Percentiles rank a stretch among this genome's conserved stretches.
These are phyloP conservation scores for Gryganskiella cystojenkinii DNA, from an alignment of 192 early-diverging fungal genomes.

Conservation along the genomic window DNA sequence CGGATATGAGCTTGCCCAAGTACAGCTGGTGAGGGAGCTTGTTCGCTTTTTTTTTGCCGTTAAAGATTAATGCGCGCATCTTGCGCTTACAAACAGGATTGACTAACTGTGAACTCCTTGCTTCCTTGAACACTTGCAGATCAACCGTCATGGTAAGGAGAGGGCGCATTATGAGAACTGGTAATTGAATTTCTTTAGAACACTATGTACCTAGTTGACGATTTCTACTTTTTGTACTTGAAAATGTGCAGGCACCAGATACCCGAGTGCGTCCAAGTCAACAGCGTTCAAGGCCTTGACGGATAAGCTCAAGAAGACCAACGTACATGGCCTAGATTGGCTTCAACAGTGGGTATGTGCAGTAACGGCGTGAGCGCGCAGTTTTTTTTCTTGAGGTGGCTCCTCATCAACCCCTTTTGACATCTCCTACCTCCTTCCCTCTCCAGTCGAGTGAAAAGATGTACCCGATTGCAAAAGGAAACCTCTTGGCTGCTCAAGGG, in stretches of 20 bases:
- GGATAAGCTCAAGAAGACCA: background rate
- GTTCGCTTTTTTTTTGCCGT: too few relatives aligned
- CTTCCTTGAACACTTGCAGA: background rate
- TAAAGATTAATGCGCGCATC: too few relatives aligned
- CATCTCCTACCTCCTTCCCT: background rate
- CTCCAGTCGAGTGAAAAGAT: background rate
- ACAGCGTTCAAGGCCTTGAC: background rate
- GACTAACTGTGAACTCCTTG: background rate
- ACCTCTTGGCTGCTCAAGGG: slow-evolving; percentile 11
- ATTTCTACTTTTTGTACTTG: too few relatives aligned
- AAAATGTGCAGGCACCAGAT: too few relatives aligned
- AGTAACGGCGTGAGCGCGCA: too few relatives aligned
- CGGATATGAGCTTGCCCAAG: slow-evolving; percentile 33
- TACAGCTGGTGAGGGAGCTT: slow-evolving; percentile 36
- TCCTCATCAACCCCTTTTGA: background rate
- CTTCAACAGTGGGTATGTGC: slow-evolving; percentile 8
- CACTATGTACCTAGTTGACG: too few relatives aligned
- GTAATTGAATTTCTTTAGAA: background rate
- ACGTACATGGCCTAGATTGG: slow-evolving; percentile 12
- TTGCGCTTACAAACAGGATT: background rate
- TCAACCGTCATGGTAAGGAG: slow-evolving; percentile 32
- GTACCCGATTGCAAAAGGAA: slow-evolving; percentile 4
- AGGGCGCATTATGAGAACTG: background rate
- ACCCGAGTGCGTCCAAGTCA: background rate
- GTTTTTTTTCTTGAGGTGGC: background rate